Evolutionary conservation across 2,329 filamentous ascomycete species (phyloP).

Genomic region (Cladosporium sp.): DNA sequence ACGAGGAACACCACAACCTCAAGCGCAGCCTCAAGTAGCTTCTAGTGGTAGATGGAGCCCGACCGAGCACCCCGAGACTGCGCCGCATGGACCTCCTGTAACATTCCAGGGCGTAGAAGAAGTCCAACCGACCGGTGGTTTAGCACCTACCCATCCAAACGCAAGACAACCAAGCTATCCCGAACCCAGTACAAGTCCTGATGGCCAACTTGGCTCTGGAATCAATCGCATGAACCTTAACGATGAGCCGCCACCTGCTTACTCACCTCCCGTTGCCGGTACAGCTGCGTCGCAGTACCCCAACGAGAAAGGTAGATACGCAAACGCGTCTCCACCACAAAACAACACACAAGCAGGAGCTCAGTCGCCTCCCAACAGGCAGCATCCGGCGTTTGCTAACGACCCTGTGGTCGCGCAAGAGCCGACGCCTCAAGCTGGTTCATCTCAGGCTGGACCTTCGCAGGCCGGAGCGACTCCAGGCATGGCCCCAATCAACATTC

Average conservation of each 20-base stretch:
- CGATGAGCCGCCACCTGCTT: slow-evolving; percentile 89
- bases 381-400: slow-evolving; percentile 88
- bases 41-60: slow-evolving; percentile 81
- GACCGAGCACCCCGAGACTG: slow-evolving; percentile 79
- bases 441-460: slow-evolving; percentile 19
- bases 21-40: slow-evolving; percentile 29
- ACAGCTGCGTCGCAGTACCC: slow-evolving; percentile 58
- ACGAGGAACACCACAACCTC: slow-evolving; percentile 32
- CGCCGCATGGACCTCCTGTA: slow-evolving; percentile 82
- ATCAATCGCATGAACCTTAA: slow-evolving; percentile 75
- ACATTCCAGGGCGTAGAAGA: slow-evolving; percentile 84
- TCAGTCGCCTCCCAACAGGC: slow-evolving; percentile 29
- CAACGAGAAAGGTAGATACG: slow-evolving; percentile 65
- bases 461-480: slow-evolving; percentile 30
- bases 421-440: slow-evolving; percentile 45
- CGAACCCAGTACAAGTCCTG: slow-evolving; percentile 38
- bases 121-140: slow-evolving; percentile 41
- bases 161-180: slow-evolving; percentile 24
- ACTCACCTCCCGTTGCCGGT: slow-evolving; percentile 53
- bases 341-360: slow-evolving; percentile 22
- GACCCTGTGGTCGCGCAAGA: slow-evolving; percentile 51
- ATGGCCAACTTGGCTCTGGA: slow-evolving; percentile 69
- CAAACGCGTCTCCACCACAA: slow-evolving; percentile 34
- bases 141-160: slow-evolving; percentile 8
- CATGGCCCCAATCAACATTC: slow-evolving; percentile 39